Evolutionary conservation across 2,329 filamentous ascomycete species (phyloP), one percentile per base, ranked within the genome.

Genomic region (Fusarium sp.): DNA sequence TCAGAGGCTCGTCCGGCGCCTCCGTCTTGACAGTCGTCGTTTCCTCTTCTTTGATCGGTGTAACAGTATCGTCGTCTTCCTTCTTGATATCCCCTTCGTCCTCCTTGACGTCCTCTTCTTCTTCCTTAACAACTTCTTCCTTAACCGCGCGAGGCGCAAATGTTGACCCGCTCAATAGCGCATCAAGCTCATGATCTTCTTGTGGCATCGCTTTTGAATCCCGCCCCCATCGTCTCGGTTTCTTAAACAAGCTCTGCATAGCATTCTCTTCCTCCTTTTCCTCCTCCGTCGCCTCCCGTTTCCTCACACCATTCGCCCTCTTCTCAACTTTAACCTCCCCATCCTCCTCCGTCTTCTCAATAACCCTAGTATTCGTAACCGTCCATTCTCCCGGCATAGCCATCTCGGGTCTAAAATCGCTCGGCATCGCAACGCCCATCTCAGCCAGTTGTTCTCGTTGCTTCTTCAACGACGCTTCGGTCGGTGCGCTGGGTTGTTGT

Each of bases 321-420:
- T 81, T 82, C 57, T 86, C 83, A 10, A 83, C 79, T 28, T 80
- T 77, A 9, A 79, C 79, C 9, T 80, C 79, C 45, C 80, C 79
- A 8, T 81, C 81, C 21, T 84, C 81, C 28, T 84, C 81, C 23
- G 73, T 70, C 31, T 72, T 78, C 16, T 84, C 80, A 23, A 90
- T 80, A 6, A 89, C 84, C 45, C 88, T 85, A 42, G 93, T 87
- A 8, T 87, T 89, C 62, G 88, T 90, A 13, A 90, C 87, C 1
- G 93, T 89, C 95, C 95, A 99, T 55, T 97, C 92, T 31, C 96
- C 93, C 6, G 91, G 90, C 83, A 98, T 89, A 7, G 94, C 94
- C 88, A 98, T 89, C 63, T 96, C 93, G 4, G 87, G 85, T 62
- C 93, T 85, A 59, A 93, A 89, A 70, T 92, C 90, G 45, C 93